Evolutionary conservation across 495 filamentous ascomycete species (phyloP), one percentile per base, ranked within the genome.

Genomic region (Wilcoxina mikolae): DNA sequence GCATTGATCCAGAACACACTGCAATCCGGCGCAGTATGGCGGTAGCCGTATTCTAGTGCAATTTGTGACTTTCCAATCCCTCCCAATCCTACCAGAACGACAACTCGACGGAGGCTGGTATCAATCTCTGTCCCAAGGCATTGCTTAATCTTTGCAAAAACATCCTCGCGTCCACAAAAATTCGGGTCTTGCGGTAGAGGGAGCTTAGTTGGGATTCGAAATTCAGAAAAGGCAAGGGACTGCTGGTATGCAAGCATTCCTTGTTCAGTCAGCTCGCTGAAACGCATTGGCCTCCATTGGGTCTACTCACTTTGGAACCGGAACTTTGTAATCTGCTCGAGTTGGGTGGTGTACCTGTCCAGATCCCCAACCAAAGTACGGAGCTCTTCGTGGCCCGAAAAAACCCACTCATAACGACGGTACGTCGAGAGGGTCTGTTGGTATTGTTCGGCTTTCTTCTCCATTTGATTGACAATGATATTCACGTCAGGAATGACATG

Each of bases 1-100:
- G 54, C 46, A 57, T 60, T 54, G 11, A 61, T 33, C 57, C 53
- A 61, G 53, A 61, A 59, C 15, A 61, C 15, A 1, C 51, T 53
- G 15, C 56, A 42, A n/a, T 61, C 59, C 1, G 39, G 41, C 15
- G 53, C 11, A 3, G 42, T 23, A 41, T 61, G 7, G 35, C 56
- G 55, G 25, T 58, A 60, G 12, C 44, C 55, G 28, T 58, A 60
- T 33, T 60, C 58, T 2, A 42, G 41, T 27, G 29, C 31, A 41
- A 60, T 50, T 27, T 58, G 50, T 17, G 50, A 54, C 50, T 60
- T 60, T 4, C 58, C 58, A 33, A 60, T 56, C 9, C 58, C 58
- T 24, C 58, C 58, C 5, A 60, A 39, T 1, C 58, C 58, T 17
- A 60, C 45, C 4, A 58, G 27, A 9, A 10, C 55, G 25, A 54